Evolutionary conservation across 805 yeast genomes (phyloP).

Genomic region (Candida argentea): DNA sequence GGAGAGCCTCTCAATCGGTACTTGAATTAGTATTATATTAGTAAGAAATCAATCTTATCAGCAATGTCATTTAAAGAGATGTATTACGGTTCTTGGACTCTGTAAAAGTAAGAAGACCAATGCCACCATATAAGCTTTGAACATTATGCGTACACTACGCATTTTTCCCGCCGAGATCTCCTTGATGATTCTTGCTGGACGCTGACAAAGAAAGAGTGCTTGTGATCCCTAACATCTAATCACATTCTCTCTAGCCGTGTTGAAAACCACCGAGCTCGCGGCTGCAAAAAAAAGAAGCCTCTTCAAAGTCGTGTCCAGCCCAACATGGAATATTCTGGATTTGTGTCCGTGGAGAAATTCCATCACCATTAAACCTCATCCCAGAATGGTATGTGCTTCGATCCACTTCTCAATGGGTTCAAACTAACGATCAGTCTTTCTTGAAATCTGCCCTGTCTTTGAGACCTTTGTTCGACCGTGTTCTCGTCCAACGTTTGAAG

Average conservation of each 20-base stretch:
- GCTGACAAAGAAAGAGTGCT: no score
- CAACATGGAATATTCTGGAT: no score
- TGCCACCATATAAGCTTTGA: background rate
- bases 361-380: background rate
- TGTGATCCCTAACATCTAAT: no score
- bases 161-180: constrained; percentile 1
- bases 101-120: background rate
- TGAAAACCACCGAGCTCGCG: no score
- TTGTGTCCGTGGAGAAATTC: background rate
- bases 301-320: no score
- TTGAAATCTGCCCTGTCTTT: constrained; percentile 79
- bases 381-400: constrained; percentile 2
- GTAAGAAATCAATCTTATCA: no score
- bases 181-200: no score
- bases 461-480: constrained; percentile 91
- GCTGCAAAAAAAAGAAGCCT: no score
- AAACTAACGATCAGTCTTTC: constrained; percentile 32
- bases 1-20: constrained; percentile 93
- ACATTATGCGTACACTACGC: constrained; percentile 1
- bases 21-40: constrained; percentile 29
- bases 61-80: no score
- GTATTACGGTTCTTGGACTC: no score
- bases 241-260: no score
- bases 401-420: constrained; percentile 9
- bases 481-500: constrained; percentile 88